These are phyloP conservation scores for Laetiporus sulphureus DNA, from an alignment of 1,284 basidiomycete species.

Conservation along the genomic window DNA sequence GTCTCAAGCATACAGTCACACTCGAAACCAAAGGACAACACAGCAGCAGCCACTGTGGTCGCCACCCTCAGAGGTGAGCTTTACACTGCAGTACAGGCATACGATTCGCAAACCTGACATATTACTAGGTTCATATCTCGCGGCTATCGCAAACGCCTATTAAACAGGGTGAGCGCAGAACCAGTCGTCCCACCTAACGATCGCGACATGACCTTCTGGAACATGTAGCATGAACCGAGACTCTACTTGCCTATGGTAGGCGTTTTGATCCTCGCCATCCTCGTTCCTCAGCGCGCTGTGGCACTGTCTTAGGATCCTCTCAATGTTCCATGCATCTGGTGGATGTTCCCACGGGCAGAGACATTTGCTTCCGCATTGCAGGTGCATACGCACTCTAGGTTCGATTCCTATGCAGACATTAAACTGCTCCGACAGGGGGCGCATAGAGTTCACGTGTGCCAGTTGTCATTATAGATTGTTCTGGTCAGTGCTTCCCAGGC, in stretches of 20 bases:
- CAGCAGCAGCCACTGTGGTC: no score
- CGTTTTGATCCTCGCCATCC: slow-evolving; percentile 9
- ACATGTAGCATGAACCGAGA: slow-evolving; percentile 48
- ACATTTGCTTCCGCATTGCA: slow-evolving; percentile 72
- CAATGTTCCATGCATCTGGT: slow-evolving; percentile 88
- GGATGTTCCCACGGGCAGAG: slow-evolving; percentile 81
- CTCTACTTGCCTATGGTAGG: slow-evolving; percentile 75
- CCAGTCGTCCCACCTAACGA: no score
- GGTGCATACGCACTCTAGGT: slow-evolving; percentile 86
- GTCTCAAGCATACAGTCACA: no score
- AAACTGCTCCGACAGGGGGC: no score
- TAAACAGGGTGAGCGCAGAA: slow-evolving; percentile 68
- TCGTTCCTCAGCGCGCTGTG: not conserved
- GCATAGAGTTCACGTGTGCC: no score
- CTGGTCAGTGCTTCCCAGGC: slow-evolving; percentile 71
- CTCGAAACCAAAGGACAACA: no score
- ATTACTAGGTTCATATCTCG: slow-evolving; percentile 66
- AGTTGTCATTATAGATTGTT: slow-evolving; percentile 77
- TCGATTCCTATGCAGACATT: no score
- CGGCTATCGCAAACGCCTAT: slow-evolving; percentile 76
- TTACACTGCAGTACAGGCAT: not conserved
- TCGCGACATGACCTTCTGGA: no score
- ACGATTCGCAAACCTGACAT: no score
- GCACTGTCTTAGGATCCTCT: slow-evolving; percentile 87
- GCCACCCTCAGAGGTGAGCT: slow-evolving; percentile 60